A percentile compares a stretch with the other conserved stretches of the same genome.
These are phyloP conservation scores for Metschnikowia lachancei DNA, from an alignment of 805 yeast genomes.

Conservation along the genomic window DNA sequence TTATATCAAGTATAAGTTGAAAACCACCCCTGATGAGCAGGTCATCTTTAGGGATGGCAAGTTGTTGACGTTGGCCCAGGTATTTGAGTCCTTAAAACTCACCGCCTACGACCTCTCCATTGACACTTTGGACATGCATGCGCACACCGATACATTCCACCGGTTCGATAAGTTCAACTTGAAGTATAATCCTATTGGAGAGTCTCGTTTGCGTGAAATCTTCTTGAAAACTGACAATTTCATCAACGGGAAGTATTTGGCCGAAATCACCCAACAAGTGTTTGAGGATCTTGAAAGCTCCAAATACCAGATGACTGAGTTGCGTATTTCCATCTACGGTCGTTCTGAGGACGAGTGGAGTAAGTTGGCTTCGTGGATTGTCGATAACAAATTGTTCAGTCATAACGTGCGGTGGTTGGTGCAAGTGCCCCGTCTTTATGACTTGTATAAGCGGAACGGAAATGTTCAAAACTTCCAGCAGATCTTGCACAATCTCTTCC, in stretches of 20 bases:
- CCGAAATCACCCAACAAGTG: conserved; percentile 92
- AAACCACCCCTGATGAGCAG: conserved; percentile 79
- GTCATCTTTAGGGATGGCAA: conserved; percentile 94
- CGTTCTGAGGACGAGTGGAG: conserved; percentile 91
- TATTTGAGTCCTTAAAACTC: conserved; percentile 83
- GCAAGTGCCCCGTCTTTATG: conserved; percentile 92
- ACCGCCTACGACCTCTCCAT: conserved; percentile 94
- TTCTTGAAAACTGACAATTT: conserved; percentile 94
- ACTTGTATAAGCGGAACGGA: conserved; percentile 76
- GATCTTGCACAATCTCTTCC: conserved; percentile 72
- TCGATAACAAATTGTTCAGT: conserved; percentile 85
- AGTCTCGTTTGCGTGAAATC: conserved; percentile 93
- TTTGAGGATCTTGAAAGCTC: conserved; percentile 91
- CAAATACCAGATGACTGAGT: conserved; percentile 96
- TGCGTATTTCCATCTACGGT: conserved; percentile 93
- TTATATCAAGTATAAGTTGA: conserved; percentile 90
- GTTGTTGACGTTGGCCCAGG: conserved; percentile 80
- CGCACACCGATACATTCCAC: conserved; percentile 97
- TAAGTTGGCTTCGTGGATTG: conserved; percentile 89
- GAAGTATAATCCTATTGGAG: conserved; percentile 97
- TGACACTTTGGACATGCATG: conserved; percentile 98
- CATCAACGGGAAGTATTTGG: conserved; percentile 82
- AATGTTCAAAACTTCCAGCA: conserved; percentile 72
- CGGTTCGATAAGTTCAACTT: conserved; percentile 95
- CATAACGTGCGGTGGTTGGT: conserved; percentile 96